Evolutionary conservation across 179 eudicot species (phyloP).

Genomic region (Gypsophila paniculata): DNA sequence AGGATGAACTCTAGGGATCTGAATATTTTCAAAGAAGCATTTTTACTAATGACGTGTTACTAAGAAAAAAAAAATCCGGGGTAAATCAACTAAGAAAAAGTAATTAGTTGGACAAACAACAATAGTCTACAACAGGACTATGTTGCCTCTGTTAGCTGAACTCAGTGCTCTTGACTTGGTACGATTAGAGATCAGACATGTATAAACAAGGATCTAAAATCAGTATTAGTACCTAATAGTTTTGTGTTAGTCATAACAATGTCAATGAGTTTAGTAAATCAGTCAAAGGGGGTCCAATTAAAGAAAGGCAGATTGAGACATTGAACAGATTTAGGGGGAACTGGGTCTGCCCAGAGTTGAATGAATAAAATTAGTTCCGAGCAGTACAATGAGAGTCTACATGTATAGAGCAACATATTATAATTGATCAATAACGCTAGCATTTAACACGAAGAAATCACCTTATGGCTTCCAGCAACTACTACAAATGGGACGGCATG

Average conservation of each 20-base stretch:
- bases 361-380: neutral
- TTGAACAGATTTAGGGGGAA: neutral
- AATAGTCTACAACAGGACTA: neutral
- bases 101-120: neutral
- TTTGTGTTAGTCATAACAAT: neutral
- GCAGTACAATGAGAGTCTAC: neutral
- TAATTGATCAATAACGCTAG: neutral
- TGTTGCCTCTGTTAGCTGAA: neutral
- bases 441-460: conserved; percentile 22
- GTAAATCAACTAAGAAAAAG: neutral
- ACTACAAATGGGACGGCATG: conserved; percentile 99
- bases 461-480: conserved; percentile 97
- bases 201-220: neutral
- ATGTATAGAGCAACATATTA: neutral
- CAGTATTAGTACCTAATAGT: neutral
- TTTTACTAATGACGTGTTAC: no score
- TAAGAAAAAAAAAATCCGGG: neutral
- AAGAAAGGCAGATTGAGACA: neutral
- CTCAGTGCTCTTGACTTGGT: neutral
- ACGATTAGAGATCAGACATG: neutral
- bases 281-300: neutral
- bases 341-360: neutral
- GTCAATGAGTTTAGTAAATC: neutral
- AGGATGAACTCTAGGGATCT: no score
- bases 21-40: no score